A percentile compares a stretch with the other conserved stretches of the same genome.
Evolutionary conservation across 2,329 filamentous ascomycete genomes (phyloP).

Genomic region (Pseudocercospora macadamiae): DNA sequence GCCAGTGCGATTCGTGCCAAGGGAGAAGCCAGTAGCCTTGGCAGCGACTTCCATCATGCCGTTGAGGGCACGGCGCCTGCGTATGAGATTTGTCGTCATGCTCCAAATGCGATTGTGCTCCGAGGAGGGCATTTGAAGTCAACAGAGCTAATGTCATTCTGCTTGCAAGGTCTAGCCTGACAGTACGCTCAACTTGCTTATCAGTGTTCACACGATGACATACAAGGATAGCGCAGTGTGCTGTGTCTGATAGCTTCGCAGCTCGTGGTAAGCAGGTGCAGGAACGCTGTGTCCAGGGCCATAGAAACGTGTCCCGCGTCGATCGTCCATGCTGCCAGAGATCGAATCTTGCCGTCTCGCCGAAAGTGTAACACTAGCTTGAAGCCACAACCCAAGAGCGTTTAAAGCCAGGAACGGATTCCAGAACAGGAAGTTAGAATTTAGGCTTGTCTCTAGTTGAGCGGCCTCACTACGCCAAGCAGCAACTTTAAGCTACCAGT

Average conservation of each 20-base stretch:
- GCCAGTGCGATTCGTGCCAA: no score
- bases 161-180: no score
- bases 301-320: not conserved
- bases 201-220: not conserved
- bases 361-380: not conserved
- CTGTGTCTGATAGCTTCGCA: not conserved
- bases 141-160: no score
- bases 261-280: not conserved
- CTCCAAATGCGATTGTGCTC: no score
- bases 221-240: not conserved
- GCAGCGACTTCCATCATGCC: no score
- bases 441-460: not conserved
- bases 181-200: no score
- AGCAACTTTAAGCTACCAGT: not conserved
- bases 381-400: not conserved
- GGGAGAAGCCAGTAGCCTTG: no score
- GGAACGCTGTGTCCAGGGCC: not conserved
- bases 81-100: no score
- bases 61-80: no score
- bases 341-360: not conserved
- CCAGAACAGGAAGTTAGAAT: not conserved
- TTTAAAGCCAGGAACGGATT: not conserved
- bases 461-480: not conserved
- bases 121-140: no score
- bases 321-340: not conserved